Percentiles rank a stretch among this genome's conserved stretches.
These are phyloP conservation scores for Ascochyta fabae DNA, from an alignment of 2,329 filamentous ascomycete genomes.

Conservation along the genomic window DNA sequence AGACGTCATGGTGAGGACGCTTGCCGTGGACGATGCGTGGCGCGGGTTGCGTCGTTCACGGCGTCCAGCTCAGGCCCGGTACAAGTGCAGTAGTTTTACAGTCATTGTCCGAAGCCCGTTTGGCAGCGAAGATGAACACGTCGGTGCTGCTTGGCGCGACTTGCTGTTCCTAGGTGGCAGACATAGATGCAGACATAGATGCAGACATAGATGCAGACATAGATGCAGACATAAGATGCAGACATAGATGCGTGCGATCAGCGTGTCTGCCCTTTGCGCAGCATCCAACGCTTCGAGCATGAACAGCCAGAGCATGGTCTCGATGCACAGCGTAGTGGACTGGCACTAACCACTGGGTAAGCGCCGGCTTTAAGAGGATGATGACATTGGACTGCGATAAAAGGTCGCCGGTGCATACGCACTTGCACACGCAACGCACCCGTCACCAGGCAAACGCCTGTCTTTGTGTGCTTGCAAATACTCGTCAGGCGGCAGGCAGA, in stretches of 20 bases:
- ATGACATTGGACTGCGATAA: conserved; percentile 10
- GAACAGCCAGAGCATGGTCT: background rate
- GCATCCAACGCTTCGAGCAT: background rate
- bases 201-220: too few species aligned
- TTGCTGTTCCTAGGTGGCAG: too few species aligned
- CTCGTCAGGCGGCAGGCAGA: background rate
- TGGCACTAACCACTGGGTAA: conserved; percentile 5
- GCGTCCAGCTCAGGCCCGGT: background rate
- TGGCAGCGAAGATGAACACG: background rate
- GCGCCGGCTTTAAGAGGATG: conserved; percentile 16
- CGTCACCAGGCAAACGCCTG: conserved; percentile 8
- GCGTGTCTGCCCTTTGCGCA: background rate
- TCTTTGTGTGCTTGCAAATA: background rate
- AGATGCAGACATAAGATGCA: too few species aligned
- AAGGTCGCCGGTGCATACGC: conserved; percentile 8
- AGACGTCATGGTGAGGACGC: background rate
- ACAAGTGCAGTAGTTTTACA: background rate
- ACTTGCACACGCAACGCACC: conserved; percentile 7
- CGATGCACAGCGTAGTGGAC: background rate
- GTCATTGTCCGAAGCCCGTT: background rate
- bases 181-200: too few species aligned
- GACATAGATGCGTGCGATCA: too few species aligned
- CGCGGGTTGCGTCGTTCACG: background rate
- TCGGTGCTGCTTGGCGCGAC: background rate
- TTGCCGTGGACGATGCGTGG: background rate